Evolutionary conservation across 2,329 filamentous ascomycete species (phyloP).

Genomic region (Fusarium sp.): DNA sequence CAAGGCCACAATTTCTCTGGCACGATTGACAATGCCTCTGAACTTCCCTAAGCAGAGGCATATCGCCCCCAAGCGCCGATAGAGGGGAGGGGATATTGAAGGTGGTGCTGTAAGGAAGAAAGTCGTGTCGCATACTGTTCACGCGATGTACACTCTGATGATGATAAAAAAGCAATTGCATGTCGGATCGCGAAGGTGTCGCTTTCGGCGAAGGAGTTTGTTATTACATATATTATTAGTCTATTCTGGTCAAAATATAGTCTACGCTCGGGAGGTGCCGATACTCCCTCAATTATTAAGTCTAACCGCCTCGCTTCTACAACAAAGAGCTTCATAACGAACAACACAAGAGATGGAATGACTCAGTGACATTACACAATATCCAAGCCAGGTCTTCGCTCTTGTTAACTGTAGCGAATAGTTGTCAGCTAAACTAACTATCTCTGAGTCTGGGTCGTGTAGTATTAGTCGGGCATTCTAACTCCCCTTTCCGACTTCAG

Average conservation of each 20-base stretch:
- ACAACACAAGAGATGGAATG: not conserved
- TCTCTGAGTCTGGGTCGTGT: not conserved
- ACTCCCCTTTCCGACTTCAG: not conserved
- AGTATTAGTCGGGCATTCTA: not conserved
- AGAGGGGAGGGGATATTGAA: not conserved
- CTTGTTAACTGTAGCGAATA: not conserved
- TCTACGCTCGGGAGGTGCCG: not conserved
- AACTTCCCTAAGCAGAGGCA: slow-evolving; percentile 77
- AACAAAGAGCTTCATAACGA: not conserved
- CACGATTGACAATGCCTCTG: slow-evolving; percentile 80
- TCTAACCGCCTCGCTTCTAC: not conserved
- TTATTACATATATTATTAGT: slow-evolving; percentile 14
- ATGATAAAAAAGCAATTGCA: slow-evolving; percentile 36
- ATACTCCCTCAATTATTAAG: not conserved
- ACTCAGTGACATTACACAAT: not conserved
- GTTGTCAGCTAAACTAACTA: not conserved
- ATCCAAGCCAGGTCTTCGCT: not conserved
- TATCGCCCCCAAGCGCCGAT: slow-evolving; percentile 49
- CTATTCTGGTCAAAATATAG: slow-evolving; percentile 1
- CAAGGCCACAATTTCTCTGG: slow-evolving; percentile 68
- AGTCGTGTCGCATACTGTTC: not conserved
- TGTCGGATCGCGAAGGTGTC: slow-evolving; percentile 20
- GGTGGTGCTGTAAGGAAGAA: not conserved
- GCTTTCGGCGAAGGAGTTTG: slow-evolving; percentile 41
- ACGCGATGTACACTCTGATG: slow-evolving; percentile 8